Evolutionary conservation across 805 yeast genomes (phyloP).

Genomic region (Wickerhamomyces bisporus): DNA sequence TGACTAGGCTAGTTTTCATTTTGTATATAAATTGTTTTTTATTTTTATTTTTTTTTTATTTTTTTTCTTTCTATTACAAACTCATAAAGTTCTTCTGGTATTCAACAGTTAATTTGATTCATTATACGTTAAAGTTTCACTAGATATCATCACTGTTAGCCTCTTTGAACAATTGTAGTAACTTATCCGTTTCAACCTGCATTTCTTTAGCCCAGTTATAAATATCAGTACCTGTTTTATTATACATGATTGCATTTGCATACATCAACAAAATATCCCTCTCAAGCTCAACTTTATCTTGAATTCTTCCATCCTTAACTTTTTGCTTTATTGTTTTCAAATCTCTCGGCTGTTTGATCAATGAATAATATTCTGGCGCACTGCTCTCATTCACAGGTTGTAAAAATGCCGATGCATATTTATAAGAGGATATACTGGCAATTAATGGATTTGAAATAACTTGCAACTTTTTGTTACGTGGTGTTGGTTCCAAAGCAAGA

Average conservation of each 20-base stretch:
- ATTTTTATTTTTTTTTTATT: neutral
- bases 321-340: slow-evolving; percentile 54
- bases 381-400: slow-evolving; percentile 62
- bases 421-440: slow-evolving; percentile 60
- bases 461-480: slow-evolving; percentile 49
- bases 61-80: neutral
- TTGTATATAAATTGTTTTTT: neutral
- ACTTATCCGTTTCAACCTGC: slow-evolving; percentile 59
- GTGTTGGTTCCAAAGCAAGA: slow-evolving; percentile 13
- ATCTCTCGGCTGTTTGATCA: slow-evolving; percentile 63
- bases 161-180: slow-evolving; percentile 55
- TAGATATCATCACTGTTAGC: slow-evolving; percentile 35
- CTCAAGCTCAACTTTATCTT: slow-evolving; percentile 47
- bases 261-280: slow-evolving; percentile 71
- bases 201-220: slow-evolving; percentile 60
- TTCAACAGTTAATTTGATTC: neutral
- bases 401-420: slow-evolving; percentile 69
- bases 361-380: slow-evolving; percentile 63
- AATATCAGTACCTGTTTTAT: slow-evolving; percentile 58
- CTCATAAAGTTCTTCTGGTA: neutral
- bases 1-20: neutral
- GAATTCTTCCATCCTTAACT: slow-evolving; percentile 55
- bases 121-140: neutral
- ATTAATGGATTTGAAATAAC: slow-evolving; percentile 56
- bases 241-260: slow-evolving; percentile 82